phyloP scores from a whole-genome alignment of 805 yeast species.

The Lachancea sp. region DNA sequence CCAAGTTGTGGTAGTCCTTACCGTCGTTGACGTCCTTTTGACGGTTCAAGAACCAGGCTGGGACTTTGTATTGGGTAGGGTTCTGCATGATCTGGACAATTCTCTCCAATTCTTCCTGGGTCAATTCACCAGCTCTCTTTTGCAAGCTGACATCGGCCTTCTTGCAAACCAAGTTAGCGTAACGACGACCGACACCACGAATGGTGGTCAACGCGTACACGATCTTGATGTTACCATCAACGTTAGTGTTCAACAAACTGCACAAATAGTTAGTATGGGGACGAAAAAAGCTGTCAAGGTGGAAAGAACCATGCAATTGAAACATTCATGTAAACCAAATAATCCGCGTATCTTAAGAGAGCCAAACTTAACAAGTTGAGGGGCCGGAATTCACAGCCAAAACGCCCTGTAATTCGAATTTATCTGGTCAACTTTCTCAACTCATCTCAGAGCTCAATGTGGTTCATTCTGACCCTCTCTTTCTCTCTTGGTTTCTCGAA shows the following conservation, averaged over 20 bases:
- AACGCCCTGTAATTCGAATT: too few relatives aligned
- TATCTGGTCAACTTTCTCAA: too few relatives aligned
- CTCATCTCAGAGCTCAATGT: too few relatives aligned
- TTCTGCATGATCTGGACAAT: constrained; percentile 99
- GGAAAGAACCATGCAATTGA: too few relatives aligned
- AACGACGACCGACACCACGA: constrained; percentile 99
- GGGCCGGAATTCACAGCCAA: too few relatives aligned
- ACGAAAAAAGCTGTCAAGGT: background rate
- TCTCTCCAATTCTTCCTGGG: constrained; percentile 99
- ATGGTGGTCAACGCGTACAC: constrained; percentile 99
- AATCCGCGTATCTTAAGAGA: too few relatives aligned
- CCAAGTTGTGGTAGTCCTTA: constrained; percentile 97
- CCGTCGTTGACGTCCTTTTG: constrained; percentile 98
- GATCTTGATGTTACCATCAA: constrained; percentile 99
- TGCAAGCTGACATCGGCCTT: constrained; percentile 98
- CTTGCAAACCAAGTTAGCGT: constrained; percentile 99
- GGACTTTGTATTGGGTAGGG: constrained; percentile 99
- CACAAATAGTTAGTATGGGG: constrained; percentile 35
- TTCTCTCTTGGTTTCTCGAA: too few relatives aligned
- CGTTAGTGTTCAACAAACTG: constrained; percentile 99
- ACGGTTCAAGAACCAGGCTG: constrained; percentile 99
- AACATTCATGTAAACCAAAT: too few relatives aligned
- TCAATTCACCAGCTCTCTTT: constrained; percentile 99
- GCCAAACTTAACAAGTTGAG: too few relatives aligned
- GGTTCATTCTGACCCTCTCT: too few relatives aligned